Evolutionary conservation across 176 grass and related monocot genomes (phyloP), one percentile per base, ranked within the genome.

Genomic region (Eragrostis nindensis): DNA sequence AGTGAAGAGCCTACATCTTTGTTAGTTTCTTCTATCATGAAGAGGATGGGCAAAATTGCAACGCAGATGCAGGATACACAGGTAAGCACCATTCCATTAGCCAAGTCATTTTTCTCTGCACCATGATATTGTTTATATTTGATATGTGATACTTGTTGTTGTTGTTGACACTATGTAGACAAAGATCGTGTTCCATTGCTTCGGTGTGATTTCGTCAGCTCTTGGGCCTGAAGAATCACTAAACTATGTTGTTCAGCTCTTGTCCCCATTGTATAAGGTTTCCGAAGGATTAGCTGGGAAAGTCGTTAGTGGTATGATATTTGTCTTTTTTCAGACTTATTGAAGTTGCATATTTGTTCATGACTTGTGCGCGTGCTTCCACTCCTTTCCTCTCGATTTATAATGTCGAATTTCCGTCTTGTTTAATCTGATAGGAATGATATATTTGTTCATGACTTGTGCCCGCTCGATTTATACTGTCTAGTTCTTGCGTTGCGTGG

Each of bases 241-340:
- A 73, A 68, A 71, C 61, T 98, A 98, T 65, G 90, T 88, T 68
- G 55, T 63, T 74, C 75, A 93, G 40, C 52, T 95, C 47, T 63
- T 98, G 79, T 41, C 70, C 81, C 90, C 95, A 16, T 56, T 98
- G n/a, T 98, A 98, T 77, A 98, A 98, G 93, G 88, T 93, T 63
- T 91, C 80, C 55, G 95, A 98, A 93, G 95, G 90, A 89, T 95
- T 98, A 86, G 86, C 95, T 65, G 95, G 95, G 62, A 98, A 98
- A 79, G 86, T 95, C 42, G 66, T 93, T 41, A 86, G 70, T 78
- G 95, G 95, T 98, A 91, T 83, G 91, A 85, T 78, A 18, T 69
- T 72, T 44, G 40, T 61, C 42, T 71, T 54, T 44, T 80, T 67
- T 17, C 39, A 29, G n/a, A 46, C 79, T 73, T 64, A 21, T 42